Base-by-base conservation (phyloP, 345 rosid species). In the Eucalyptus curtisii region DNA sequence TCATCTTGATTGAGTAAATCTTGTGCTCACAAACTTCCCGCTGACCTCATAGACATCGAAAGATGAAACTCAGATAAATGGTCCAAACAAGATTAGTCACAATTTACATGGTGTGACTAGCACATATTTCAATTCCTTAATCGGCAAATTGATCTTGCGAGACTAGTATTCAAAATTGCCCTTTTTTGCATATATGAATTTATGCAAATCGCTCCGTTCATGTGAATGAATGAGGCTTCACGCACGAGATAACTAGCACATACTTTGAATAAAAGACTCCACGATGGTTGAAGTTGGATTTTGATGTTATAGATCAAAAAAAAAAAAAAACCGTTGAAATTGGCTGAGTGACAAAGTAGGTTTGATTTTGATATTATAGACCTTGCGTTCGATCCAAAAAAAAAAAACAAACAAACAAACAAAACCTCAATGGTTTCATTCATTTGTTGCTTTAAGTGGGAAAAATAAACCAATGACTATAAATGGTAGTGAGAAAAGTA, bases 241-340 rank as follows among this genome's bases (percentile, higher is more conserved):
- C 6, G 2, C 20, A n/a, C 0, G 5, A 4, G 19, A 7, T 64
- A n/a, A 64, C 37, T 4, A 2, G 5, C 37, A 64, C 3, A 16
- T 64, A n/a, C 76, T n/a, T 1, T n/a, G 10, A 64, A n/a, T n/a
- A n/a, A 64, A 64, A 64, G 76, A n/a, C 71, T 61, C 76, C 9
- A 64, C 10, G 2, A 64, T 2, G 10, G 55, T 52, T 52, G 55
- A 52, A 52, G 55, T 17, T 52, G 24, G 55, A 52, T 52, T 52
- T 52, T 52, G 24, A 52, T 17, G 10, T 52, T 52, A 17, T 52
- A 52, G 55, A 52, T 50, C 9, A 50, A 50, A 50, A 9, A 11
- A 49, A 49, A 50, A 50, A 52, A 52, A 19, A 52, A 52, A 52
- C 10, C 24, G 4, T 52, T 17, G 24, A 52, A 52, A 24, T 52